phyloP scores from a whole-genome alignment of 140 eudicot species.

The Cichorium intybus region DNA sequence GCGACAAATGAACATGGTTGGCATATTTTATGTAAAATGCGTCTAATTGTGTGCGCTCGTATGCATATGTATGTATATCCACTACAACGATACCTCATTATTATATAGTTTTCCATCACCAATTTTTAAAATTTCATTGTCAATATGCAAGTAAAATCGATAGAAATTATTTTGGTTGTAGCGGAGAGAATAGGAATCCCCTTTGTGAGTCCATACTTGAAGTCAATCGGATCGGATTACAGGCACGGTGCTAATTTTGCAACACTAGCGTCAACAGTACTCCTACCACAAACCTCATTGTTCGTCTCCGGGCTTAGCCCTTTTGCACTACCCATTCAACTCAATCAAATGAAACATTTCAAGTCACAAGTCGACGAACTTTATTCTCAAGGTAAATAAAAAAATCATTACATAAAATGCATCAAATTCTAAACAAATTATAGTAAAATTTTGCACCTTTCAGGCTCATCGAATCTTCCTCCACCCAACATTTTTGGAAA shows the following conservation, averaged over 20 bases:
- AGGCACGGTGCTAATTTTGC: conserved; percentile 87
- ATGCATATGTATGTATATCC: too few species aligned
- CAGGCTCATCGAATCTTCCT: conserved; percentile 57
- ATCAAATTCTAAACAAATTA: neutral
- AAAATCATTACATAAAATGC: neutral
- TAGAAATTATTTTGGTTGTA: conserved; percentile 22
- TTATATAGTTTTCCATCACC: neutral
- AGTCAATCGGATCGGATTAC: conserved; percentile 81
- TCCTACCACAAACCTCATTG: conserved; percentile 58
- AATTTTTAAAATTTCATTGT: neutral
- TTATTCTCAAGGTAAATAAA: conserved; percentile 35
- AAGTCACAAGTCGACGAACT: conserved; percentile 45
- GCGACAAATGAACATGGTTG: too few species aligned
- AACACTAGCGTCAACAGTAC: conserved; percentile 71
- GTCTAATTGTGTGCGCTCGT: too few species aligned
- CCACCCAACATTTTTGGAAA: conserved; percentile 56
- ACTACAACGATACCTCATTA: too few species aligned
- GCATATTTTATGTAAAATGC: too few species aligned
- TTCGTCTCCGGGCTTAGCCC: conserved; percentile 76
- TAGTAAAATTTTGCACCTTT: neutral
- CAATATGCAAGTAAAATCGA: neutral
- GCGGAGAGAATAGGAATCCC: conserved; percentile 80
- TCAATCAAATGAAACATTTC: conserved; percentile 66
- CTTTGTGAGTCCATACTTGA: conserved; percentile 71
- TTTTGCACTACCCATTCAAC: conserved; percentile 68